phyloP scores from a whole-genome alignment of 2,329 filamentous ascomycete species.

The Aspergillus clavatus region DNA sequence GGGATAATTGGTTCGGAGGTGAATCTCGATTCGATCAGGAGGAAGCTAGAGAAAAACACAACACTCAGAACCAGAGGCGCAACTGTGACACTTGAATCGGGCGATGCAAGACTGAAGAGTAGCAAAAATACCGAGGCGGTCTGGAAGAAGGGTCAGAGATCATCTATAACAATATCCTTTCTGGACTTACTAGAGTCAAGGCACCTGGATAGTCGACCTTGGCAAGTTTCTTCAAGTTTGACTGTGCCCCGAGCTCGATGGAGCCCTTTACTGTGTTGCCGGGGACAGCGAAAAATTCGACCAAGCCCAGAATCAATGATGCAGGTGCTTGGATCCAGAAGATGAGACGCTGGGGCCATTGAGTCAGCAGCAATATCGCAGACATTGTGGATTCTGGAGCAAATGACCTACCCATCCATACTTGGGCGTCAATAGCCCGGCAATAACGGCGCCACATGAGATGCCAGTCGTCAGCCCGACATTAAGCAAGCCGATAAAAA shows the following conservation, averaged over 20 bases:
- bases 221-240: constrained; percentile 52
- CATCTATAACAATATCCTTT: no score
- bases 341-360: constrained; percentile 54
- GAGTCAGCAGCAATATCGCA: neutral
- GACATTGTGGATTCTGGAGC: neutral
- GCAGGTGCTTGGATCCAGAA: constrained; percentile 69
- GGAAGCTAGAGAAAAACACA: constrained; percentile 52
- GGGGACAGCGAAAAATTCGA: constrained; percentile 64
- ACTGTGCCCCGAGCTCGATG: constrained; percentile 36
- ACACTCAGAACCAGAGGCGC: constrained; percentile 59
- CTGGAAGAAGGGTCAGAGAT: constrained; percentile 33
- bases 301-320: constrained; percentile 55
- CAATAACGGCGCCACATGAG: constrained; percentile 65
- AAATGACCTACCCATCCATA: constrained; percentile 62
- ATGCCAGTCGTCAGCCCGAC: constrained; percentile 67
- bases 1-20: constrained; percentile 71
- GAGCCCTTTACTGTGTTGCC: constrained; percentile 25
- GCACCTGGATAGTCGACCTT: constrained; percentile 73
- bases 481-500: constrained; percentile 71
- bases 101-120: constrained; percentile 64
- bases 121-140: constrained; percentile 64
- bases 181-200: constrained; percentile 53
- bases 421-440: constrained; percentile 57
- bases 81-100: constrained; percentile 49
- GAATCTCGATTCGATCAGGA: constrained; percentile 59